phyloP scores from a whole-genome alignment of 345 rosid species.

The Melastoma malabathricum region DNA sequence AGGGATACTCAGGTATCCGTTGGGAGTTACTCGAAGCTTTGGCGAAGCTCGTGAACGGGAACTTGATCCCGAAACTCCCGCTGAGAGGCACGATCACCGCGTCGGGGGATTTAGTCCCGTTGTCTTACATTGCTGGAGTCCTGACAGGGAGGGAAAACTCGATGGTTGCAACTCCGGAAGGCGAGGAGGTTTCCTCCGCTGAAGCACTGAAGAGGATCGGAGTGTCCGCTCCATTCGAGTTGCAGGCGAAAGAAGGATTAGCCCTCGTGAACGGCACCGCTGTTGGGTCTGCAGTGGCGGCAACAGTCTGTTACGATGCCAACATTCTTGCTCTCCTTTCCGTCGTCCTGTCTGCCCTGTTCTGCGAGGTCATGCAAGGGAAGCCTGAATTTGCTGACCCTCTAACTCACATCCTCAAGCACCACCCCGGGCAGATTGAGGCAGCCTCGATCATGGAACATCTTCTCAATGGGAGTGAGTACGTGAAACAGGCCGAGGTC shows the following conservation, averaged over 20 bases:
- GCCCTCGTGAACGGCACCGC: slow-evolving; percentile 43
- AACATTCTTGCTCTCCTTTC: slow-evolving; percentile 28
- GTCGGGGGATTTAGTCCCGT: slow-evolving; percentile 37
- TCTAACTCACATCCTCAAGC: slow-evolving; percentile 36
- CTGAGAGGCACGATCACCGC: slow-evolving; percentile 41
- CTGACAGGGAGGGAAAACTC: slow-evolving; percentile 33
- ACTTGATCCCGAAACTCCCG: slow-evolving; percentile 36
- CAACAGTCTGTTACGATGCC: slow-evolving; percentile 40
- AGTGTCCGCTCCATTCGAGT: slow-evolving; percentile 22
- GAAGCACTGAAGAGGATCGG: slow-evolving; percentile 35
- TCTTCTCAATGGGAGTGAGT: slow-evolving; percentile 22
- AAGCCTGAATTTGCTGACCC: slow-evolving; percentile 32
- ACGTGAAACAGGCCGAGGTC: slow-evolving; percentile 22
- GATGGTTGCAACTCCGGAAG: slow-evolving; percentile 22
- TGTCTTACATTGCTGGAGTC: slow-evolving; percentile 41
- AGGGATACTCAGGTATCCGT: slow-evolving; percentile 40
- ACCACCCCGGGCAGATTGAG: slow-evolving; percentile 45
- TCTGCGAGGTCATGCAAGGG: slow-evolving; percentile 41
- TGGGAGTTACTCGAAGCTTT: slow-evolving; percentile 33
- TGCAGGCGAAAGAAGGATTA: slow-evolving; percentile 42
- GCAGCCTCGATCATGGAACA: slow-evolving; percentile 35
- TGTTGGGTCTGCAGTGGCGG: slow-evolving; percentile 43
- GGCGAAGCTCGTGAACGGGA: slow-evolving; percentile 22
- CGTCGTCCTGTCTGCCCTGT: slow-evolving; percentile 27
- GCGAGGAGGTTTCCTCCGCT: slow-evolving; percentile 13